These are phyloP conservation scores for Cryptococcus maquisensis DNA, from an alignment of 1,284 basidiomycete genomes.

Conservation along the genomic window DNA sequence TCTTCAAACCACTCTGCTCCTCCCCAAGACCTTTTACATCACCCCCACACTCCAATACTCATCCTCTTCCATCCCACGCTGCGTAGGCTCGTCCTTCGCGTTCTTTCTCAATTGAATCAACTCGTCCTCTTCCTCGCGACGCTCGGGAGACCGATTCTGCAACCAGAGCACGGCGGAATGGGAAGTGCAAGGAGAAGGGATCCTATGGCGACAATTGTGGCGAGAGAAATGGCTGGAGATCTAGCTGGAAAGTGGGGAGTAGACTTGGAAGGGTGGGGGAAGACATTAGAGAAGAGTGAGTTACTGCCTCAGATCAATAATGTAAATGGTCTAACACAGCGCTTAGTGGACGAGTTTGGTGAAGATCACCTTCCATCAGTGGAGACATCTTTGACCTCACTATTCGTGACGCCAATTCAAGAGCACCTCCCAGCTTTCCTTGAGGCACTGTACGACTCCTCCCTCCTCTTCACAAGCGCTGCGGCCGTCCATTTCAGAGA, in stretches of 20 bases:
- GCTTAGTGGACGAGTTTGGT: too few species aligned
- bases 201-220: constrained; percentile 30
- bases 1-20: too few species aligned
- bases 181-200: constrained; percentile 11
- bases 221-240: constrained; percentile 24
- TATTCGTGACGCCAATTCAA: not conserved
- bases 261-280: constrained; percentile 32
- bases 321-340: too few species aligned
- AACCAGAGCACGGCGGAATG: constrained; percentile 18
- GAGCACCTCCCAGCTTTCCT: constrained; percentile 12
- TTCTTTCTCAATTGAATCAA: constrained; percentile 27
- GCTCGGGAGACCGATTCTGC: constrained; percentile 33
- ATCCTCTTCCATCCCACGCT: constrained; percentile 27
- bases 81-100: constrained; percentile 17
- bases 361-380: too few species aligned
- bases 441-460: constrained; percentile 20
- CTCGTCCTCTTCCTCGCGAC: constrained; percentile 22
- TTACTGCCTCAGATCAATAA: not conserved
- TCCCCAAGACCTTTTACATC: too few species aligned
- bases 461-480: constrained; percentile 21
- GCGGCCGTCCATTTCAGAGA: not conserved
- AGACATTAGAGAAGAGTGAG: constrained; percentile 22
- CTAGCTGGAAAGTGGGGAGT: constrained; percentile 24
- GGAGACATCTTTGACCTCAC: not conserved
- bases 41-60: constrained; percentile 3